Conservation (phyloP, 805 yeast genomes). For the Schwanniomyces polymorphus region DNA sequence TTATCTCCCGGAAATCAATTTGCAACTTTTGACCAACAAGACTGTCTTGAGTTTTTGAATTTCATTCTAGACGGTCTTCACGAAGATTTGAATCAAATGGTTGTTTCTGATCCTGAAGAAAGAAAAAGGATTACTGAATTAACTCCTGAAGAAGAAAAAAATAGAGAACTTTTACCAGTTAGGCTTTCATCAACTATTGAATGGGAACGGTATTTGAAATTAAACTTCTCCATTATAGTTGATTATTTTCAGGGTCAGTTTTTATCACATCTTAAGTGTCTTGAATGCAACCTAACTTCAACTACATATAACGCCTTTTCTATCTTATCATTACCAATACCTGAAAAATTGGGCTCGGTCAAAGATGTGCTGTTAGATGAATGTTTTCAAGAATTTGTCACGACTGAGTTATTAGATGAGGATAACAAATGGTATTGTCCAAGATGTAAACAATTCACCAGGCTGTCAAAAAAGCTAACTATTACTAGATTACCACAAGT, state of each 20-base stretch:
- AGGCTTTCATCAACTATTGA: constrained; percentile 84
- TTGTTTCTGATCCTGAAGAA: constrained; percentile 26
- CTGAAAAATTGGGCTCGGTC: constrained; percentile 36
- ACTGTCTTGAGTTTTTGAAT: constrained; percentile 78
- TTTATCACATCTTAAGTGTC: constrained; percentile 73
- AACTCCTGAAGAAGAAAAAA: constrained; percentile 61
- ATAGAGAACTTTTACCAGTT: constrained; percentile 70
- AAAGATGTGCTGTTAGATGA: constrained; percentile 45
- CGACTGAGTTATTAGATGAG: constrained; percentile 69
- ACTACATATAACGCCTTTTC: constrained; percentile 86
- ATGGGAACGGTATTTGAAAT: constrained; percentile 84
- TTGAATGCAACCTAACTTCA: constrained; percentile 71
- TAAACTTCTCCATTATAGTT: constrained; percentile 77
- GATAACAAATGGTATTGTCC: constrained; percentile 89
- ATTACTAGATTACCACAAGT: constrained; percentile 79
- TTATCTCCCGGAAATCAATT: constrained; percentile 60
- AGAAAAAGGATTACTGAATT: constrained; percentile 44
- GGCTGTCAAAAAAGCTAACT: constrained; percentile 65
- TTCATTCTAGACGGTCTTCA: constrained; percentile 75
- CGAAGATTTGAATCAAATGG: constrained; percentile 78
- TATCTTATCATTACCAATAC: constrained; percentile 77
- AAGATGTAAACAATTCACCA: constrained; percentile 60
- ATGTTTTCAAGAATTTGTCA: constrained; percentile 77
- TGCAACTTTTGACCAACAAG: constrained; percentile 74
- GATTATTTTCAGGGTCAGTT: constrained; percentile 89